A percentile compares a stretch with the other conserved stretches of the same genome.
Conservation (phyloP, 805 yeast genomes). For the Ogataea paraovalis region DNA sequence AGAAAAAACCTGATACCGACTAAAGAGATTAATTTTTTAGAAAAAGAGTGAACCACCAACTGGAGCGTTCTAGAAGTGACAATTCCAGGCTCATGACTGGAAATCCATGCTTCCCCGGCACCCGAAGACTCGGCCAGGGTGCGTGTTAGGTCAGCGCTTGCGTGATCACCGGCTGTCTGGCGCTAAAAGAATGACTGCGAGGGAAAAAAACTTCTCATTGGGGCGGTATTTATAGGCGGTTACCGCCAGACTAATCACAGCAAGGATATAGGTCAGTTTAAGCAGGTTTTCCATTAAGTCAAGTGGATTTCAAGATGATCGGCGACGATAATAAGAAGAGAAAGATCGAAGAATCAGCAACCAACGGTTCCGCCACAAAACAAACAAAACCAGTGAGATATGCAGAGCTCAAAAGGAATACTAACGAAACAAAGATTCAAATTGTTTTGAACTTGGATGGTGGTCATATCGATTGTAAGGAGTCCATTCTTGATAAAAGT, state of each 20-base stretch:
- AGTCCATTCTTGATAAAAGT: conserved; percentile 45
- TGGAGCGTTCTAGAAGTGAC: not conserved
- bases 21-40: no score
- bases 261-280: not conserved
- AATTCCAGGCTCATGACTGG: no score
- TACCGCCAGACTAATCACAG: not conserved
- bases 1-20: not conserved
- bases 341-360: conserved; percentile 6
- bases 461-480: conserved; percentile 63
- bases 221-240: no score
- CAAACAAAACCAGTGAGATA: conserved; percentile 19
- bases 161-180: no score
- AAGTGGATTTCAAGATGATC: conserved; percentile 4
- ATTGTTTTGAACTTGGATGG: conserved; percentile 83
- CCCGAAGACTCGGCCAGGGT: no score
- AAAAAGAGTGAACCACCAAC: not conserved
- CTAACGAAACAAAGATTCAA: conserved; percentile 93
- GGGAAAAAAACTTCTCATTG: no score
- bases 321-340: conserved; percentile 12
- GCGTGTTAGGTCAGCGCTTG: no score
- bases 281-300: no score
- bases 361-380: not conserved
- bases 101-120: no score
- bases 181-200: no score
- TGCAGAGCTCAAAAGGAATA: conserved; percentile 59